A percentile compares a stretch with the other conserved stretches of the same genome.
Evolutionary conservation across 2,329 filamentous ascomycete species (phyloP).

Genomic region (Ascomycota sp.): DNA sequence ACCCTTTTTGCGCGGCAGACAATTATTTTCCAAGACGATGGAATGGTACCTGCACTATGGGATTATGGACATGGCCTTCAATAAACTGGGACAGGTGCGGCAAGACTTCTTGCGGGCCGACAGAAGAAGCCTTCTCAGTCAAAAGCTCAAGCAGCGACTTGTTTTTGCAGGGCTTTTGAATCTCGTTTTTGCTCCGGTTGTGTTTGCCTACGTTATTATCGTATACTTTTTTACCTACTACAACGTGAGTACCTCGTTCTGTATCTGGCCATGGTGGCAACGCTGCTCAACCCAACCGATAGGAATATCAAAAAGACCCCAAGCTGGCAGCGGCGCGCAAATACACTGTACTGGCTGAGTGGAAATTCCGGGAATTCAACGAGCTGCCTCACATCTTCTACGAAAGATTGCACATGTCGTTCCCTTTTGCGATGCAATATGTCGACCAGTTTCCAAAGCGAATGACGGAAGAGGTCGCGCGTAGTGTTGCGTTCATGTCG

Average conservation of each 20-base stretch:
- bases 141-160: constrained; percentile 58
- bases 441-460: constrained; percentile 92
- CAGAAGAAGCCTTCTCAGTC: constrained; percentile 57
- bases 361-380: constrained; percentile 98
- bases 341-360: constrained; percentile 84
- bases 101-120: constrained; percentile 71
- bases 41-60: constrained; percentile 85
- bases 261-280: background rate
- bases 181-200: constrained; percentile 67
- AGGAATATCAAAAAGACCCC: constrained; percentile 92
- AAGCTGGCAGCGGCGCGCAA: constrained; percentile 62
- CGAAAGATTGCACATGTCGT: constrained; percentile 80
- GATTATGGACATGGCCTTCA: constrained; percentile 86
- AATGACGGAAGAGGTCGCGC: constrained; percentile 68
- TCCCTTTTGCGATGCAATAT: constrained; percentile 80
- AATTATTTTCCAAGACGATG: constrained; percentile 73
- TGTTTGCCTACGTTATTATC: constrained; percentile 68
- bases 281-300: background rate
- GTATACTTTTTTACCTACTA: constrained; percentile 93
- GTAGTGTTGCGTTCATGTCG: constrained; percentile 71
- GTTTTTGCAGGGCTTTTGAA: constrained; percentile 71
- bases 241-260: constrained; percentile 34
- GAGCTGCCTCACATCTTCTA: constrained; percentile 85
- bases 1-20: constrained; percentile 59
- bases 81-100: constrained; percentile 69